Evolutionary conservation across 2,329 filamentous ascomycete genomes (phyloP).

Genomic region (Myriosclerotinia scirpicola): DNA sequence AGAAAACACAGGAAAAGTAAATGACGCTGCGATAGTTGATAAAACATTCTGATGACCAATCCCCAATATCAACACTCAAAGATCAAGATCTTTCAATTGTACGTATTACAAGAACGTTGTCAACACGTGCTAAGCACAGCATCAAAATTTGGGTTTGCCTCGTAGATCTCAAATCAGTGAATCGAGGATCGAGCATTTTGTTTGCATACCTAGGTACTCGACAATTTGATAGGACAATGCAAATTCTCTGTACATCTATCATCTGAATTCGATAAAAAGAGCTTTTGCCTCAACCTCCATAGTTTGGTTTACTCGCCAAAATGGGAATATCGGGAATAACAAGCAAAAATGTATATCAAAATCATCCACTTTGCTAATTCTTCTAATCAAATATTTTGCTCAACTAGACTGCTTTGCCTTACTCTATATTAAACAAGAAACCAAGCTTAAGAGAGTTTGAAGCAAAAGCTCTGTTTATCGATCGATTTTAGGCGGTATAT

Average conservation of each 20-base stretch:
- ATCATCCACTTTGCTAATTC: too few species aligned
- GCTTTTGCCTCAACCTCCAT: too few species aligned
- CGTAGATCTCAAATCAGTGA: background rate
- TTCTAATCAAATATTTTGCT: too few species aligned
- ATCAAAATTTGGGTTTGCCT: too few species aligned
- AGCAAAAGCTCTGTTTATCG: too few species aligned
- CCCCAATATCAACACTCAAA: background rate
- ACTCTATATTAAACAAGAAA: too few species aligned
- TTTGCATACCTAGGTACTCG: background rate
- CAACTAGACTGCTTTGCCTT: too few species aligned
- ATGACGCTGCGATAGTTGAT: background rate
- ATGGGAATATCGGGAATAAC: too few species aligned
- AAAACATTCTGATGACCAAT: background rate
- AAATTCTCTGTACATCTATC: background rate
- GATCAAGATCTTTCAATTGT: background rate
- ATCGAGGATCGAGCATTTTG: background rate
- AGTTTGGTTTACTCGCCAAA: too few species aligned
- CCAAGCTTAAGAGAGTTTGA: too few species aligned
- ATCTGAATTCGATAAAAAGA: too few species aligned
- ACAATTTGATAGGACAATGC: constrained; percentile 4
- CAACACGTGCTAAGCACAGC: constrained; percentile 6
- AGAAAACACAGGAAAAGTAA: background rate
- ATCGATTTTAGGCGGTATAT: background rate
- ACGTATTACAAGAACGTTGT: constrained; percentile 1
- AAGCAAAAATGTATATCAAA: too few species aligned